Conservation (phyloP, 2,329 filamentous ascomycete genomes). For the Stachybotrys echinatus region DNA sequence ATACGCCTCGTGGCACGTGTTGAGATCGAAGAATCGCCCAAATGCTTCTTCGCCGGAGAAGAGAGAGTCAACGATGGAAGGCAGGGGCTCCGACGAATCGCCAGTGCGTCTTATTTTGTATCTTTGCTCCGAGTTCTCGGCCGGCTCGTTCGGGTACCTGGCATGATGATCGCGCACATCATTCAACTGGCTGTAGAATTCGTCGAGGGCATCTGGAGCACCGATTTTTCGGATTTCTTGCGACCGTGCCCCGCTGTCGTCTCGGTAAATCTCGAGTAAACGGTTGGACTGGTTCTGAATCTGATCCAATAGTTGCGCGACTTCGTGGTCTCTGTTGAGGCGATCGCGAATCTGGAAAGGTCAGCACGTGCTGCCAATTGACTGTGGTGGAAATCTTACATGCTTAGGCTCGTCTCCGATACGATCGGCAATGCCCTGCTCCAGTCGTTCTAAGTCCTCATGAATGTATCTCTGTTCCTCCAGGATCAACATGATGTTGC, state of each 20-base stretch:
- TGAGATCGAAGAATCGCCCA: slow-evolving; percentile 88
- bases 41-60: slow-evolving; percentile 96
- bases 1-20: slow-evolving; percentile 77
- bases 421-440: slow-evolving; percentile 88
- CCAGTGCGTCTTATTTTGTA: slow-evolving; percentile 68
- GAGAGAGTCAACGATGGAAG: slow-evolving; percentile 75
- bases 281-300: slow-evolving; percentile 82
- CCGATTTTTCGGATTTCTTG: slow-evolving; percentile 81
- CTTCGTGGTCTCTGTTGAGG: slow-evolving; percentile 86
- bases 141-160: slow-evolving; percentile 87
- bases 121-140: slow-evolving; percentile 89
- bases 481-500: slow-evolving; percentile 67
- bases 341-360: slow-evolving; percentile 71
- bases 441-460: slow-evolving; percentile 92
- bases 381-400: slow-evolving; percentile 43
- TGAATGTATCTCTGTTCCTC: slow-evolving; percentile 93
- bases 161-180: slow-evolving; percentile 84
- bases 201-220: slow-evolving; percentile 79
- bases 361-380: slow-evolving; percentile 10
- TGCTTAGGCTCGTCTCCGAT: slow-evolving; percentile 84
- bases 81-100: slow-evolving; percentile 57
- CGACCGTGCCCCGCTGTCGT: slow-evolving; percentile 64
- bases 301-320: slow-evolving; percentile 78
- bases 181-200: slow-evolving; percentile 82
- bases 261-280: slow-evolving; percentile 78